Evolutionary conservation across 2,329 filamentous ascomycete species (phyloP).

Genomic region (Penicillium italicum): DNA sequence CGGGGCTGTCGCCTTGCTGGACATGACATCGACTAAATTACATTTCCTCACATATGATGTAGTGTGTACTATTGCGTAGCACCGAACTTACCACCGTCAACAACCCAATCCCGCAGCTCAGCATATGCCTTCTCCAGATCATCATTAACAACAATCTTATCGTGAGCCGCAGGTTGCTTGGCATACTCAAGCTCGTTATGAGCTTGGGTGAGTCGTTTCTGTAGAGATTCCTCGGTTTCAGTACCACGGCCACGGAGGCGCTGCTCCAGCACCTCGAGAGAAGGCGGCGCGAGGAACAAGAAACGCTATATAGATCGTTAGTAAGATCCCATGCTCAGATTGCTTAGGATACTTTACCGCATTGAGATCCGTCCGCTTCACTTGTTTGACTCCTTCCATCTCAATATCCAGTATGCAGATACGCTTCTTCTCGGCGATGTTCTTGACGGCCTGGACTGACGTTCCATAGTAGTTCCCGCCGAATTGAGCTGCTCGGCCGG

Average conservation of each 20-base stretch:
- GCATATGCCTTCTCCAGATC: conserved; percentile 56
- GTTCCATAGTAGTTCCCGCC: conserved; percentile 86
- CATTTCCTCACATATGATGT: background rate
- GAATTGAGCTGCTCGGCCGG: conserved; percentile 61
- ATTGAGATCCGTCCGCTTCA: conserved; percentile 69
- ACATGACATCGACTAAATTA: background rate
- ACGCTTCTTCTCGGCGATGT: conserved; percentile 65
- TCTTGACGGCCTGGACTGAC: conserved; percentile 71
- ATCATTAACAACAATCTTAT: conserved; percentile 64
- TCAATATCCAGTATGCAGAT: conserved; percentile 91
- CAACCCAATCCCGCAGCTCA: conserved; percentile 53
- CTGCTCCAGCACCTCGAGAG: conserved; percentile 67
- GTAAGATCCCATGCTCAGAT: background rate
- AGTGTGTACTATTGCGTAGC: conserved; percentile 6
- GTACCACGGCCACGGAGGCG: conserved; percentile 71
- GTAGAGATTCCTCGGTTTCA: conserved; percentile 69
- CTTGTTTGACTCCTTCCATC: conserved; percentile 97
- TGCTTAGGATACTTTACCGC: conserved; percentile 40
- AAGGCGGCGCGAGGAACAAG: conserved; percentile 80
- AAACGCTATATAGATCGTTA: conserved; percentile 51
- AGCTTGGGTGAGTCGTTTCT: conserved; percentile 67
- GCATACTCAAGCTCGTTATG: conserved; percentile 70
- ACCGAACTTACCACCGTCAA: conserved; percentile 40
- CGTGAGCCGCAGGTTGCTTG: conserved; percentile 63
- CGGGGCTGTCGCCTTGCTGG: background rate